Percentiles rank a stretch among this genome's conserved stretches.
Evolutionary conservation across 805 yeast species (phyloP).

Genomic region (Torulaspora quercuum): DNA sequence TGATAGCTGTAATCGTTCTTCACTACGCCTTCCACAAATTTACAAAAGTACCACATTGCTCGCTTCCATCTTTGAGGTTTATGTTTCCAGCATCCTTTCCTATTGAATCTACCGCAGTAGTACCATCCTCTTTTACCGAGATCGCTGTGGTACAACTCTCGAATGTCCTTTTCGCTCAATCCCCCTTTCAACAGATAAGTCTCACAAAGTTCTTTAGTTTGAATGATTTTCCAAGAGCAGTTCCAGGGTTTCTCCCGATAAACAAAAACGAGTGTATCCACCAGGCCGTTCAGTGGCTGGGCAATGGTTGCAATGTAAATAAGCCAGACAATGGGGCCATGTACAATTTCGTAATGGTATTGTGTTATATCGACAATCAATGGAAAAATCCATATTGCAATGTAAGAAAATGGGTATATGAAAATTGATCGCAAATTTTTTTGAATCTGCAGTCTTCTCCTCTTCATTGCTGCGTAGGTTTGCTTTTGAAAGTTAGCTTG

Average conservation of each 20-base stretch:
- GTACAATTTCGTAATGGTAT: conserved; percentile 43
- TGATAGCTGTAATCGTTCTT: conserved; percentile 17
- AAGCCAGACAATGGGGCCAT: conserved; percentile 60
- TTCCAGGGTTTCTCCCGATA: conserved; percentile 80
- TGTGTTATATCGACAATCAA: conserved; percentile 61
- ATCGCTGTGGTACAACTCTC: conserved; percentile 23
- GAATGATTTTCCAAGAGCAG: conserved; percentile 37
- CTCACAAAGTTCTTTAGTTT: conserved; percentile 23
- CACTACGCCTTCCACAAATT: conserved; percentile 20
- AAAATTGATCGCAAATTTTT: conserved; percentile 77
- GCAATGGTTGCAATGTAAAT: conserved; percentile 65
- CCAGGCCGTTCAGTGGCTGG: conserved; percentile 76
- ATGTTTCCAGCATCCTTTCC: conserved; percentile 31
- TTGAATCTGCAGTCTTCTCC: conserved; percentile 62
- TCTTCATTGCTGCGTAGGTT: conserved; percentile 56
- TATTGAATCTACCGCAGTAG: conserved; percentile 29
- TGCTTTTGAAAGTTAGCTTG: conserved; percentile 51
- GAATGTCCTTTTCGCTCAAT: conserved; percentile 27
- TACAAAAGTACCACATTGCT: conserved; percentile 26
- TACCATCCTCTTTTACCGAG: conserved; percentile 35
- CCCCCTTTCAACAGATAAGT: conserved; percentile 27
- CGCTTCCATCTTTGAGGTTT: conserved; percentile 27
- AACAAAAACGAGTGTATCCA: conserved; percentile 72
- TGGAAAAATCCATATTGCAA: conserved; percentile 80
- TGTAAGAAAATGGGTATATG: conserved; percentile 78